These are phyloP conservation scores for Pisolithus sp. DNA, from an alignment of 768 basidiomycete genomes.

Conservation along the genomic window DNA sequence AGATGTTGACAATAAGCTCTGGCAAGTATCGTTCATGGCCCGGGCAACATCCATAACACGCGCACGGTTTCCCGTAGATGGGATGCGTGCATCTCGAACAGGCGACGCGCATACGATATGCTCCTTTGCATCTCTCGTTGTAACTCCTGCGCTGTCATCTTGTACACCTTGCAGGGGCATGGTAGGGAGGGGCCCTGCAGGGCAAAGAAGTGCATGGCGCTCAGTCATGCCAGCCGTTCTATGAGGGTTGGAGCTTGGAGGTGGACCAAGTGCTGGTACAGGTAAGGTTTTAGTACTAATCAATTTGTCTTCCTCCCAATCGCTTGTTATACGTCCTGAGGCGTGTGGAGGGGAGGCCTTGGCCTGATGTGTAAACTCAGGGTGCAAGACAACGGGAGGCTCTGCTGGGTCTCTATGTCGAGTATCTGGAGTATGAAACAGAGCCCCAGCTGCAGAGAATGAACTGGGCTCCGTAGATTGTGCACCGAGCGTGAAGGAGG, in stretches of 20 bases:
- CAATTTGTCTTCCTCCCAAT: constrained; percentile 27
- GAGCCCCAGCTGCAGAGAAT: no score
- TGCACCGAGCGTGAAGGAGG: no score
- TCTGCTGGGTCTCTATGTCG: no score
- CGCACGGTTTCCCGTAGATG: constrained; percentile 62
- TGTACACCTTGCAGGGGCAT: constrained; percentile 1
- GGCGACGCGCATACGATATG: constrained; percentile 26
- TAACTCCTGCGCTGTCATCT: constrained; percentile 1
- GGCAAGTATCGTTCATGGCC: constrained; percentile 37
- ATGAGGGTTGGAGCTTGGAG: constrained; percentile 7
- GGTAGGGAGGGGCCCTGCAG: constrained; percentile 14
- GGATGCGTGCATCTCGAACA: constrained; percentile 47
- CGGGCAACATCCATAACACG: constrained; percentile 78
- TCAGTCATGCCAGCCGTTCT: constrained; percentile 26
- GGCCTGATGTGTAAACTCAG: no score
- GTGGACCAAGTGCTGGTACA: constrained; percentile 2
- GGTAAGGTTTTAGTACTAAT: constrained; percentile 26
- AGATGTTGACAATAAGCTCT: constrained; percentile 8
- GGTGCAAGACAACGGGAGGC: no score
- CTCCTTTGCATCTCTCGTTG: constrained; percentile 14
- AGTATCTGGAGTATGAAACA: no score
- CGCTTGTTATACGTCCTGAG: constrained; percentile 17
- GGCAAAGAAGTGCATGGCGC: constrained; percentile 39
- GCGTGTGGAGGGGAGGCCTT: no score
- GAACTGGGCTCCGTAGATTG: no score